Conservation (phyloP, 2,329 filamentous ascomycete genomes). For the Trichoderma sp. region DNA sequence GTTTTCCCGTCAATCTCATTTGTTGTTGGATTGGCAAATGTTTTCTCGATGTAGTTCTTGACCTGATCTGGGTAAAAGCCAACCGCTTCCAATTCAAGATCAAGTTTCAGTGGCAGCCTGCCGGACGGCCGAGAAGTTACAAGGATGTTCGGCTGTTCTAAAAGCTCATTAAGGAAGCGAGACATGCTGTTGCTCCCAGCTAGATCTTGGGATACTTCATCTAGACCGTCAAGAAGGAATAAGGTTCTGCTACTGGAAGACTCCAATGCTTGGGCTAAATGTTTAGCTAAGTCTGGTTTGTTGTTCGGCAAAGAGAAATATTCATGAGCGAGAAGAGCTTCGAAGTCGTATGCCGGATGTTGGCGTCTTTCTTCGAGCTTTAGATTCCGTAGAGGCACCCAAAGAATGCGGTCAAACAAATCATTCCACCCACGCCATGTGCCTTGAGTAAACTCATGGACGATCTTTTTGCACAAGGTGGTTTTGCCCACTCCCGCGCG, state of each 20-base stretch:
- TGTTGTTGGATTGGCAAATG: neutral
- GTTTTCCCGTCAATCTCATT: neutral
- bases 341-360: conserved; percentile 32
- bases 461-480: conserved; percentile 46
- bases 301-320: conserved; percentile 35
- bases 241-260: conserved; percentile 36
- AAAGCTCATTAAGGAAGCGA: conserved; percentile 37
- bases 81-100: conserved; percentile 47
- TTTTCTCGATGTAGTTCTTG: conserved; percentile 34
- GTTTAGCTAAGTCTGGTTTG: conserved; percentile 30
- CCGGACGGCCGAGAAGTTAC: conserved; percentile 46
- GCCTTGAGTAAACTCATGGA: conserved; percentile 40
- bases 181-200: conserved; percentile 26
- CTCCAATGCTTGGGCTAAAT: conserved; percentile 30
- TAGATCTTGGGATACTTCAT: conserved; percentile 44
- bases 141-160: conserved; percentile 44
- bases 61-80: conserved; percentile 46
- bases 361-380: conserved; percentile 35
- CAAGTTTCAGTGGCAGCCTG: conserved; percentile 26
- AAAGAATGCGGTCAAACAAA: conserved; percentile 45
- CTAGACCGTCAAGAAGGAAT: conserved; percentile 49
- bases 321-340: conserved; percentile 36
- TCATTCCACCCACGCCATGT: conserved; percentile 28
- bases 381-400: conserved; percentile 44
- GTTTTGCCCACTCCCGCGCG: conserved; percentile 45